Percentiles rank a stretch among this genome's conserved stretches.
Conservation (phyloP, 495 filamentous ascomycete genomes). For the Trichoderma parareesei region DNA sequence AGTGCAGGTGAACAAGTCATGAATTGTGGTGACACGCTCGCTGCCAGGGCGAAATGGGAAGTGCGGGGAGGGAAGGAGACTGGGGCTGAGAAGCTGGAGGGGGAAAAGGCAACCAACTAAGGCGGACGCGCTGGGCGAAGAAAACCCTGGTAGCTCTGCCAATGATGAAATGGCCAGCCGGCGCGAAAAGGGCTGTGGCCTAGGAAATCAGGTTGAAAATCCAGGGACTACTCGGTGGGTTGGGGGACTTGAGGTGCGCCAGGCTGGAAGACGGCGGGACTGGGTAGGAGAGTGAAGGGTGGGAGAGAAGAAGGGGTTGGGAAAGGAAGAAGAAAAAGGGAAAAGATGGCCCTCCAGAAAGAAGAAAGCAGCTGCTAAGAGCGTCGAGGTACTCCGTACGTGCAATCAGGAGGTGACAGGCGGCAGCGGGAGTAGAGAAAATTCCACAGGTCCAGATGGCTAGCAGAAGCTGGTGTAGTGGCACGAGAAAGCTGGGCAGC, state of each 20-base stretch:
- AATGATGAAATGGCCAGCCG: background rate
- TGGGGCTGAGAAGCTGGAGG: conserved; percentile 1
- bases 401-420: conserved; percentile 6
- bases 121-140: conserved; percentile 8
- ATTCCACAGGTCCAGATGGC: conserved; percentile 4
- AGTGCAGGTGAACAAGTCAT: background rate
- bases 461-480: conserved; percentile 4
- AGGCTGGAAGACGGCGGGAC: conserved; percentile 5
- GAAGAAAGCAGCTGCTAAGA: conserved; percentile 1
- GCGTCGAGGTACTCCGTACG: background rate
- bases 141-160: conserved; percentile 5
- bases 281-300: conserved; percentile 3
- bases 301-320: background rate
- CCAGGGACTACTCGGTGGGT: background rate
- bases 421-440: conserved; percentile 8
- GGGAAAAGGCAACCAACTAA: conserved; percentile 1
- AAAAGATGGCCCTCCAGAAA: background rate
- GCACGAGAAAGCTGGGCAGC: conserved; percentile 8
- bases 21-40: conserved; percentile 9
- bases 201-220: background rate
- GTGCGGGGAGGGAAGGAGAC: conserved; percentile 7
- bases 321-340: background rate
- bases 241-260: background rate
- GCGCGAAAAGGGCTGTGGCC: background rate
- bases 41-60: conserved; percentile 9